phyloP scores from a whole-genome alignment of 2,329 filamentous ascomycete species.

The Penicillium griseofulvum region DNA sequence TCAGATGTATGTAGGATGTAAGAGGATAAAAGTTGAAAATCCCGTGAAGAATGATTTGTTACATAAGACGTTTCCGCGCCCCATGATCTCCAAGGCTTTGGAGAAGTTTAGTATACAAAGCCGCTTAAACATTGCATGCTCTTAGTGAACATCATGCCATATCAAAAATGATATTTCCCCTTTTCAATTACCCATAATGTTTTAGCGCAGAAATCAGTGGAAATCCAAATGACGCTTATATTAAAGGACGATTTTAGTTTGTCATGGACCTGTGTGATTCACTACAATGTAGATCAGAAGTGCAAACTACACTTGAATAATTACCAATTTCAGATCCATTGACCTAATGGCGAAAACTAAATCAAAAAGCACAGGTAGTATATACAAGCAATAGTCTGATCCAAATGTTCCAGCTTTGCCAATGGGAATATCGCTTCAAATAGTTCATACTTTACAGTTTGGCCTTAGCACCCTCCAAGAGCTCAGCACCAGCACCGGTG shows the following conservation, averaged over 20 bases:
- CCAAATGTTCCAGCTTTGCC: slow-evolving; percentile 13
- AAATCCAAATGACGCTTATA: too few species aligned
- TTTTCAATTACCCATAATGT: too few species aligned
- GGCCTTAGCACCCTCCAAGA: slow-evolving; percentile 54
- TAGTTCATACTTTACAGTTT: slow-evolving; percentile 47
- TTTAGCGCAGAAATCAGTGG: too few species aligned
- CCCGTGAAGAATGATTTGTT: not conserved
- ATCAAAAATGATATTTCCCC: too few species aligned
- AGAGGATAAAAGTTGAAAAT: not conserved
- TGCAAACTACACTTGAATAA: not conserved
- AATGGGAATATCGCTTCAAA: slow-evolving; percentile 19
- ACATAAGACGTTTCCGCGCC: not conserved
- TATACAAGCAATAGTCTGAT: slow-evolving; percentile 23
- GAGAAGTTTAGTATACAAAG: too few species aligned
- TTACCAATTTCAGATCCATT: not conserved
- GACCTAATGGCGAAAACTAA: slow-evolving; percentile 1
- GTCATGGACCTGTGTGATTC: too few species aligned
- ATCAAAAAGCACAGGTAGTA: slow-evolving; percentile 16
- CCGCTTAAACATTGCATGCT: too few species aligned
- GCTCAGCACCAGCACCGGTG: slow-evolving; percentile 73
- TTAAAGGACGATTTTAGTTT: too few species aligned
- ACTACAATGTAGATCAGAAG: not conserved
- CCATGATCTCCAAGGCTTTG: too few species aligned
- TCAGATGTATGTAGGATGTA: not conserved
- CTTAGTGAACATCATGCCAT: too few species aligned